A percentile compares a stretch with the other conserved stretches of the same genome.
These are phyloP conservation scores for Curvularia sp. DNA, from an alignment of 2,329 filamentous ascomycete species.

Conservation along the genomic window DNA sequence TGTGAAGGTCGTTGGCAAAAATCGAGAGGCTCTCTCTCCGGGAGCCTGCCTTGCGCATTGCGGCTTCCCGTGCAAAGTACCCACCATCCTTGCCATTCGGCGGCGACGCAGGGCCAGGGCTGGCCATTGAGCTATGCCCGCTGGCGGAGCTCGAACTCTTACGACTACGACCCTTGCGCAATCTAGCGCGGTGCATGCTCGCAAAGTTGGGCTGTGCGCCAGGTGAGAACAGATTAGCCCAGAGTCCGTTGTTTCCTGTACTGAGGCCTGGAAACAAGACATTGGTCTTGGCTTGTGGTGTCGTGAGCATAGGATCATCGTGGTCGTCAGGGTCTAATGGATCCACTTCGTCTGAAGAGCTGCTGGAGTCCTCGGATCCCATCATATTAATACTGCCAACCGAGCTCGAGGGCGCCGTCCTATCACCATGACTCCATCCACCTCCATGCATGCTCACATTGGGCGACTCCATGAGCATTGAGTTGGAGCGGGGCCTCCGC, in stretches of 20 bases:
- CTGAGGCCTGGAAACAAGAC: conserved; percentile 51
- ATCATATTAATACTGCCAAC: conserved; percentile 81
- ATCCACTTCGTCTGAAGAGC: conserved; percentile 65
- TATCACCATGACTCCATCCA: conserved; percentile 67
- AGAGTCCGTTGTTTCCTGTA: conserved; percentile 62
- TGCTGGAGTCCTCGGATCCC: conserved; percentile 78
- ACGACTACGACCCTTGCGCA: conserved; percentile 65
- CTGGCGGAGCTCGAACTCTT: conserved; percentile 75
- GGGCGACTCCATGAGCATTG: conserved; percentile 67
- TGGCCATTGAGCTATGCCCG: conserved; percentile 72
- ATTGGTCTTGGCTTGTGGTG: conserved; percentile 75
- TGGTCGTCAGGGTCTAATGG: conserved; percentile 58
- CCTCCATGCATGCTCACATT: conserved; percentile 62
- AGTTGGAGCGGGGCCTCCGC: conserved; percentile 55
- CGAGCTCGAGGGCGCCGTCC: conserved; percentile 69
- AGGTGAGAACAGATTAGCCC: conserved; percentile 69
- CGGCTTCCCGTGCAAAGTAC: conserved; percentile 63
- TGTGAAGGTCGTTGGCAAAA: conserved; percentile 86
- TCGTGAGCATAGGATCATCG: conserved; percentile 78
- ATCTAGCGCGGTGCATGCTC: conserved; percentile 73
- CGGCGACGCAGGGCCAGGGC: conserved; percentile 77
- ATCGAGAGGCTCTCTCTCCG: conserved; percentile 88
- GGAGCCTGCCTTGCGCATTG: conserved; percentile 60
- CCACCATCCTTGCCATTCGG: conserved; percentile 65
- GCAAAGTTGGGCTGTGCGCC: conserved; percentile 76